Conservation (phyloP, 768 basidiomycete genomes). For the Leccinum subgranulosum region DNA sequence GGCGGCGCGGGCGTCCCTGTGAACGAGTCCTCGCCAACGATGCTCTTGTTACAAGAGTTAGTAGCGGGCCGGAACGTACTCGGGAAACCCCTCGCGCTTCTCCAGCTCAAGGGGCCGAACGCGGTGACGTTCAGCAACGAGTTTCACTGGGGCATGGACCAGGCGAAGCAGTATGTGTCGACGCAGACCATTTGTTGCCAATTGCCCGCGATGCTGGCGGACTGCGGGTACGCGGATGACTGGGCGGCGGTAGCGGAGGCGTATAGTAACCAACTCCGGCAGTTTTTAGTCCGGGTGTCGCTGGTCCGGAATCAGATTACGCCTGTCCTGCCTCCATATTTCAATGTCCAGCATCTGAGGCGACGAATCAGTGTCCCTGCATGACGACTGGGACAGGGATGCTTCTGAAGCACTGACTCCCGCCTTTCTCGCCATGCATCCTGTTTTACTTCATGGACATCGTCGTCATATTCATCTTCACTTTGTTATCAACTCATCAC, state of each 20-base stretch:
- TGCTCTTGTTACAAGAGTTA: conserved; percentile 29
- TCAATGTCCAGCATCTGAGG: conserved; percentile 31
- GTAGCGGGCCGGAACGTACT: conserved; percentile 20
- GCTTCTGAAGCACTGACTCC: neutral
- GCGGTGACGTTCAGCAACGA: conserved; percentile 26
- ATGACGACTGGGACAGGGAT: conserved; percentile 4
- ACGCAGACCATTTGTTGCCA: conserved; percentile 23
- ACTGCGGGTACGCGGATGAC: conserved; percentile 27
- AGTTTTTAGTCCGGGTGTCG: conserved; percentile 32
- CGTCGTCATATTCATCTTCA: neutral
- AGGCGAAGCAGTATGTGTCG: conserved; percentile 24
- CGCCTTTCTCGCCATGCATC: neutral
- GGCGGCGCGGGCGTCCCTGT: conserved; percentile 18
- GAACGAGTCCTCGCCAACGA: conserved; percentile 30
- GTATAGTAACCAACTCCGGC: conserved; percentile 28
- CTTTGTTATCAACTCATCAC: neutral
- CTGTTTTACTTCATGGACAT: neutral
- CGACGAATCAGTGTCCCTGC: conserved; percentile 24
- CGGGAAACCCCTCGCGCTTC: conserved; percentile 18
- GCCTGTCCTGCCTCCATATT: conserved; percentile 31
- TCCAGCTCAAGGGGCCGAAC: conserved; percentile 31
- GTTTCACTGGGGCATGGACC: conserved; percentile 29
- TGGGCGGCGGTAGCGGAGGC: conserved; percentile 31
- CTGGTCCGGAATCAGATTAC: conserved; percentile 29
- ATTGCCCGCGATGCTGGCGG: conserved; percentile 17